Evolutionary conservation across 306 rosid genomes (phyloP).

Genomic region (Prunus mongolica): DNA sequence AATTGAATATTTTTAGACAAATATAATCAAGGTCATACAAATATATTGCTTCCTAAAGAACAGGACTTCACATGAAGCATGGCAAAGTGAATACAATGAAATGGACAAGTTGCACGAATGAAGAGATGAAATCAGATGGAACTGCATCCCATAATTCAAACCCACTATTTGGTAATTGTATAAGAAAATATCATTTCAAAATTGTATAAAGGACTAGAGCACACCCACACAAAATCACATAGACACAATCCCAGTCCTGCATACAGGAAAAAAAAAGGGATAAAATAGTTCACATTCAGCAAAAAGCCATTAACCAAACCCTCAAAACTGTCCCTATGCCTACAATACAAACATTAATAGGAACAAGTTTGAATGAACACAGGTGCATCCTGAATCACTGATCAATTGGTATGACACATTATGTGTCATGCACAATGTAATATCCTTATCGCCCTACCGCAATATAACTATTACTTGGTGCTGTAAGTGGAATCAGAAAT

Average conservation of each 20-base stretch:
- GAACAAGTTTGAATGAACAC: neutral
- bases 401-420: too few species aligned
- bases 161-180: neutral
- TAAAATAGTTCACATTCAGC: neutral
- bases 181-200: neutral
- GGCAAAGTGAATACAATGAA: neutral
- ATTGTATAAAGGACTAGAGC: neutral
- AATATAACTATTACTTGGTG: neutral
- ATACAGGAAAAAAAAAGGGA: neutral
- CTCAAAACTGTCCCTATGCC: neutral
- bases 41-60: neutral
- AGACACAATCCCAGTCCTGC: neutral
- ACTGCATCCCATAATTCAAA: conserved; percentile 1
- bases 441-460: neutral
- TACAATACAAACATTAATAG: neutral
- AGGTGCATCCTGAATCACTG: neutral
- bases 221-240: too few species aligned
- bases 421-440: neutral
- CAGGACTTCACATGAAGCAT: neutral
- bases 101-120: neutral
- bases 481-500: neutral
- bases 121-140: neutral
- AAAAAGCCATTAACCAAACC: neutral
- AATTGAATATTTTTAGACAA: neutral
- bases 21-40: neutral